phyloP scores from a whole-genome alignment of 441 rosid species.

The Lagerstroemia fauriei region DNA sequence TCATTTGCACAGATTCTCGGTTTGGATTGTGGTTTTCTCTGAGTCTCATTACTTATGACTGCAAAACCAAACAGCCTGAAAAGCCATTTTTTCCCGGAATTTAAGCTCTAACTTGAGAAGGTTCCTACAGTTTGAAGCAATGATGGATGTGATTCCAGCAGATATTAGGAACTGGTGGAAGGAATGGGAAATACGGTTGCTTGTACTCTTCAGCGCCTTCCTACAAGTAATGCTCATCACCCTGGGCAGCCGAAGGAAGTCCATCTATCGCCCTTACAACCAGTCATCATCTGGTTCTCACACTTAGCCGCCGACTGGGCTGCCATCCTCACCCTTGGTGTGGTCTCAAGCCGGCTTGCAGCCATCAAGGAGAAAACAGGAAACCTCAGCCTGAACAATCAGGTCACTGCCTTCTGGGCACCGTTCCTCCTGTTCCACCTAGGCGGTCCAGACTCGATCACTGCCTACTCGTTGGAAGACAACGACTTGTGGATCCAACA shows the following conservation, averaged over 20 bases:
- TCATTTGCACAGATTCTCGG: too few relatives aligned
- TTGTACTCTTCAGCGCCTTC: conserved; percentile 39
- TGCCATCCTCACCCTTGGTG: conserved; percentile 31
- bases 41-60: too few relatives aligned
- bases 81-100: not conserved
- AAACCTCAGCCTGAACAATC: not conserved
- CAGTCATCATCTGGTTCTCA: conserved; percentile 35
- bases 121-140: not conserved
- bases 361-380: not conserved
- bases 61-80: too few relatives aligned
- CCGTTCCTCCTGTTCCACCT: conserved; percentile 45
- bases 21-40: too few relatives aligned
- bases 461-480: conserved; percentile 45
- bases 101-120: not conserved
- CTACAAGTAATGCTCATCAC: conserved; percentile 37
- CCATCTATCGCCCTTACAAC: not conserved
- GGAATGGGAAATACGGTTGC: conserved; percentile 38
- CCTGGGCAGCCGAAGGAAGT: conserved; percentile 35
- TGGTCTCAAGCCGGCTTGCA: conserved; percentile 29
- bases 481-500: conserved; percentile 47
- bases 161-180: conserved; percentile 26
- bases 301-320: conserved; percentile 41
- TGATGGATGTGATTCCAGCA: not conserved
- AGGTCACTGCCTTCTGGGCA: conserved; percentile 42
- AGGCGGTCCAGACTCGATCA: conserved; percentile 46